Conservation (phyloP, 1,284 basidiomycete genomes). For the Ustilago sp. region DNA sequence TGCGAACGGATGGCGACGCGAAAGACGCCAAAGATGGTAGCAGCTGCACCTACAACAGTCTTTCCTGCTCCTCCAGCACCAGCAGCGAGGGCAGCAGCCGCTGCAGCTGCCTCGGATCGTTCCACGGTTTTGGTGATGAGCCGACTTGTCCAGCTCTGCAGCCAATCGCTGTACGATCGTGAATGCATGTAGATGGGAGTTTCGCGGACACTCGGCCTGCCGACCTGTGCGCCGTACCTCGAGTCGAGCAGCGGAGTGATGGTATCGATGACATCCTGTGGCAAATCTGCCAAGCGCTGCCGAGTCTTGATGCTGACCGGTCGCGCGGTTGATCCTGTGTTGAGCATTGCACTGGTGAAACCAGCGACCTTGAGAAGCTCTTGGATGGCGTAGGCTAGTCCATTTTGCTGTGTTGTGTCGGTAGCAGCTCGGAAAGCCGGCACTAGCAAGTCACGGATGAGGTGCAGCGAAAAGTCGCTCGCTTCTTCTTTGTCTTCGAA, state of each 20-base stretch:
- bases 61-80: constrained; percentile 45
- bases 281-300: constrained; percentile 78
- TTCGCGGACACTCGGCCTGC: constrained; percentile 40
- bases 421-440: constrained; percentile 93
- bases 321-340: constrained; percentile 63
- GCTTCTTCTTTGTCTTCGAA: constrained; percentile 86
- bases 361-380: constrained; percentile 89
- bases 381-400: constrained; percentile 92
- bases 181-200: constrained; percentile 77
- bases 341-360: constrained; percentile 81
- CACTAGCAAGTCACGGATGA: constrained; percentile 87
- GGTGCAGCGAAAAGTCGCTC: constrained; percentile 82
- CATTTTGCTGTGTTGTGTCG: constrained; percentile 90
- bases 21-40: constrained; percentile 83
- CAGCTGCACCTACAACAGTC: constrained; percentile 59
- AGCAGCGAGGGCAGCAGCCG: constrained; percentile 18
- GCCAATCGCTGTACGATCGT: constrained; percentile 92
- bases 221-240: constrained; percentile 59
- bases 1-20: constrained; percentile 83
- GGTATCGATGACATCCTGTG: constrained; percentile 87
- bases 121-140: constrained; percentile 76
- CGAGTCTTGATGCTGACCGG: constrained; percentile 75
- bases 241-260: constrained; percentile 79
- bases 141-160: constrained; percentile 87
- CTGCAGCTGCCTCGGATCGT: constrained; percentile 16